Evolutionary conservation across 164 flowering plant species (phyloP), one percentile per base, ranked within the genome.

Genomic region (Warburgia ugandensis): DNA sequence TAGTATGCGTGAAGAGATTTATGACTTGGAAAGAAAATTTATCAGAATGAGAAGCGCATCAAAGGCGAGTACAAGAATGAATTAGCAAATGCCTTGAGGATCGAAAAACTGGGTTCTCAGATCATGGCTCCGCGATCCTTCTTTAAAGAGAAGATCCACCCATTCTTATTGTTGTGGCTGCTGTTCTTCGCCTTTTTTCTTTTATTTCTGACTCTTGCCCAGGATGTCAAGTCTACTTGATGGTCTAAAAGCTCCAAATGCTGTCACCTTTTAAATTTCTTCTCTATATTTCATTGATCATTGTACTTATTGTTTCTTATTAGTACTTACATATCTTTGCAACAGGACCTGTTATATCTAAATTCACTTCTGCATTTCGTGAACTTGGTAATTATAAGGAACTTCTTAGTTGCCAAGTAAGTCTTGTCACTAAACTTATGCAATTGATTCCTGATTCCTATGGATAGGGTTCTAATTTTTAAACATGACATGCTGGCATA

Each of bases 341-440:
- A 48, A 47, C 70, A 92, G 98, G 98, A 51, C 98, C 96, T 54
- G 74, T 92, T 48, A 64, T 88, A 56, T 76, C 95, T 47, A 85
- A 79, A 68, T 92, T 88, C 60, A 66, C 78, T 35, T 60, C 65
- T 54, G 78, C 82, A 49, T 71, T 92, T 58, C 95, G 77, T 55
- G 98, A 92, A 75, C 83, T 92, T 63, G 80, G 79, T 59, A 59
- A 80, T 22, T 79, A 83, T 51, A 92, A 88, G 68, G 98, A 92
- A 52, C 83, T 80, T 60, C 94, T 92, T 59, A 86, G 85, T 41
- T 81, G 95, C 11, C 98, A 92, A 66, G 98, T 91, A 66, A 70
- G 57, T 54, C 5, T 26, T 27, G 29, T 2, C 41, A 37, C 16
- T n/a, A n/a, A n/a, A n/a, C n/a, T n/a, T n/a, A n/a, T 6, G 4